Evolutionary conservation across 2,329 filamentous ascomycete species (phyloP).

Genomic region (Arthrobotrys musiformis): DNA sequence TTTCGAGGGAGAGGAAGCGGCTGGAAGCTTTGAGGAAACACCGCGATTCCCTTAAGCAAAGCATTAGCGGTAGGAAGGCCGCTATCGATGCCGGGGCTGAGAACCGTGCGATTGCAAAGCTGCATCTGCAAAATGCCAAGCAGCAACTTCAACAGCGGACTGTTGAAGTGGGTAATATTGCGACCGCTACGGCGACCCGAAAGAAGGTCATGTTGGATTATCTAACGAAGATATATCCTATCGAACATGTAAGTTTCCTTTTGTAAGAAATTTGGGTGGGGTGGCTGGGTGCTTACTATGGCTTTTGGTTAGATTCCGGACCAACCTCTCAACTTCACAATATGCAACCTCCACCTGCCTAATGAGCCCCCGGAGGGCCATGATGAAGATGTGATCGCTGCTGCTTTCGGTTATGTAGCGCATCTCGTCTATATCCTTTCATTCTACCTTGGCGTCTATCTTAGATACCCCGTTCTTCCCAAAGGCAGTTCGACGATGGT

Average conservation of each 20-base stretch:
- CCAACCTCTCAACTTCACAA: slow-evolving; percentile 81
- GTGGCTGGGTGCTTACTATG: not conserved
- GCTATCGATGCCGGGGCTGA: slow-evolving; percentile 75
- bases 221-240: slow-evolving; percentile 80
- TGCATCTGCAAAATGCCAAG: slow-evolving; percentile 72
- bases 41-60: slow-evolving; percentile 74
- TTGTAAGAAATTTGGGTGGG: not conserved
- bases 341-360: slow-evolving; percentile 79
- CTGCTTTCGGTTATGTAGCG: slow-evolving; percentile 82
- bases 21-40: slow-evolving; percentile 72
- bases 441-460: slow-evolving; percentile 79
- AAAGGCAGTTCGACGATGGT: slow-evolving; percentile 80
- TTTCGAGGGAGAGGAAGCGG: slow-evolving; percentile 73
- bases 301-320: slow-evolving; percentile 63
- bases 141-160: slow-evolving; percentile 71
- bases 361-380: slow-evolving; percentile 81
- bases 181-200: slow-evolving; percentile 81
- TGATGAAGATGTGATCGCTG: slow-evolving; percentile 78
- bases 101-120: slow-evolving; percentile 70
- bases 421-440: slow-evolving; percentile 80
- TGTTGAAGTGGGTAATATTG: slow-evolving; percentile 69
- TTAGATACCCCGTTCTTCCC: slow-evolving; percentile 81
- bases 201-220: slow-evolving; percentile 88
- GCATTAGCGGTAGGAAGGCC: slow-evolving; percentile 72
- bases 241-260: slow-evolving; percentile 69